A percentile compares a stretch with the other conserved stretches of the same genome.
phyloP scores from a whole-genome alignment of 352 stramenopile species.

The Phytophthora melonis region DNA sequence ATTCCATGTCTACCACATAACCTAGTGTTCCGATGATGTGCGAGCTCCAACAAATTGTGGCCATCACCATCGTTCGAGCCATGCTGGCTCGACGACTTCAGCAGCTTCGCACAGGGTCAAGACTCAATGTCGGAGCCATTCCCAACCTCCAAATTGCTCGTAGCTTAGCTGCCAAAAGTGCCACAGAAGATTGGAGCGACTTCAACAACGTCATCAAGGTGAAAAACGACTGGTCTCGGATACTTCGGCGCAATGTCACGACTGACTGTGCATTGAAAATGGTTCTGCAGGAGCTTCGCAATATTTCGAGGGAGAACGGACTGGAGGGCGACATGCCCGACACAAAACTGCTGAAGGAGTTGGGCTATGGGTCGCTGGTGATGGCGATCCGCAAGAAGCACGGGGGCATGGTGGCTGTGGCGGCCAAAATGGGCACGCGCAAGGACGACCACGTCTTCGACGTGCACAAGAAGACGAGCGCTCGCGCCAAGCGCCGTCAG shows the following conservation, averaged over 20 bases:
- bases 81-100: slow-evolving; percentile 34
- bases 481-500: slow-evolving; percentile 66
- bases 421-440: slow-evolving; percentile 58
- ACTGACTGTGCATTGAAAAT: background rate
- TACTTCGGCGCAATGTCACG: slow-evolving; percentile 1
- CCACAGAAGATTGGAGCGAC: slow-evolving; percentile 57
- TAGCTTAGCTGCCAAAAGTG: slow-evolving; percentile 17
- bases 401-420: slow-evolving; percentile 72
- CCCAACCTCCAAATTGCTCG: background rate
- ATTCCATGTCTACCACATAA: slow-evolving; percentile 20
- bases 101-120: slow-evolving; percentile 7
- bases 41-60: slow-evolving; percentile 16
- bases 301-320: slow-evolving; percentile 61
- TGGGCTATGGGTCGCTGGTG: slow-evolving; percentile 70
- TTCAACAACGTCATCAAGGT: slow-evolving; percentile 77
- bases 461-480: slow-evolving; percentile 76
- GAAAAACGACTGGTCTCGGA: slow-evolving; percentile 14
- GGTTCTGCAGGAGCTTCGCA: slow-evolving; percentile 61
- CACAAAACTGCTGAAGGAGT: slow-evolving; percentile 76
- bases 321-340: slow-evolving; percentile 58
- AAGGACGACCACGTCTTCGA: slow-evolving; percentile 52
- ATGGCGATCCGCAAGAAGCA: slow-evolving; percentile 88
- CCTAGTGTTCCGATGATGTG: slow-evolving; percentile 9
- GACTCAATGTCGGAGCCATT: slow-evolving; percentile 2
- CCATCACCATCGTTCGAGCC: no score